Evolutionary conservation across 1,284 basidiomycete genomes (phyloP), one percentile per base, ranked within the genome.

Genomic region (Boletus nobilissimus): DNA sequence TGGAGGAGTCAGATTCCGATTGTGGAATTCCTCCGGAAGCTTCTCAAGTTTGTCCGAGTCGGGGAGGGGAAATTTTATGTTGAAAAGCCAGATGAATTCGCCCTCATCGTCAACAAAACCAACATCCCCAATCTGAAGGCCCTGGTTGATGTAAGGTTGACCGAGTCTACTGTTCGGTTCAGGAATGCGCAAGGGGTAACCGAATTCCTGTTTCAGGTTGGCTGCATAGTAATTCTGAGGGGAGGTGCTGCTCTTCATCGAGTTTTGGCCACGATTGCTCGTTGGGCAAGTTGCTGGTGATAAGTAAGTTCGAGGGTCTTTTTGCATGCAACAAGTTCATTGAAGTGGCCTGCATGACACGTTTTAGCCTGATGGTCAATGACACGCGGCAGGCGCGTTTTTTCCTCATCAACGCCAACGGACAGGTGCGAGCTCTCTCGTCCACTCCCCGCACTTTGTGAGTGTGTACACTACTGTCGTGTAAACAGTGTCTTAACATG

Each of bases 401-500:
- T 79, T 46, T 84, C 84, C 63, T 83, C 86, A 26, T 86, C 84
- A 75, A 81, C 83, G 36, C 77, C 83, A 3, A 46, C 76, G 38
- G 86, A 86, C 62, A 86, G 86, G 65, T 82, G 88, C 24, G 89
- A 91, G 75, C 87, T 91, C 43, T 83, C 90, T 57, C 88, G 87
- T 5, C 93, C 93, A 51, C 89, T 91, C 68, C 92, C 93, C 36
- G 91, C 91, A 73, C 85, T 94, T 71, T 89, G 93, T 94, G 83
- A 86, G 93, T 89, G 43, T 36, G 72, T 22, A 36, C 70, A 70
- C 38, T 46, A 6, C 36, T 63, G n/a, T 64, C 62, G 14, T 11
- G 11, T 34, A 19, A 40, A 46, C 5, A 1, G 10, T 18, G 14
- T 34, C 40, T 70, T 78, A 40, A 76, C 36, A 32, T 51, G 54